Percentiles rank a stretch among this genome's conserved stretches.
Conservation (phyloP, 225 moss, liverwort and hornwort genomes). For the Pseudoscleropodium purum region DNA sequence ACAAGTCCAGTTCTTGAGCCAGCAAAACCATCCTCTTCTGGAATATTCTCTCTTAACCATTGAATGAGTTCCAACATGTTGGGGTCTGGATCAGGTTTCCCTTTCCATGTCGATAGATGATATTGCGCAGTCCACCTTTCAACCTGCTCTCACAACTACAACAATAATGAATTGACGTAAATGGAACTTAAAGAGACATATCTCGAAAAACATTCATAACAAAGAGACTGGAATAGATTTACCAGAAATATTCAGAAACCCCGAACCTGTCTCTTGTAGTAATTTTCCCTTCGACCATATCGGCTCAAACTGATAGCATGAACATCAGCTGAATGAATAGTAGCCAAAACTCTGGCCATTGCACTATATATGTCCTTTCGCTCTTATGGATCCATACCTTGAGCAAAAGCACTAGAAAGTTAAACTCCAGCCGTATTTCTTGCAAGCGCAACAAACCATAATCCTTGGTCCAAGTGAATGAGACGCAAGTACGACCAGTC, state of each 20-base stretch:
- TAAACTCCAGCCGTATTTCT: not conserved
- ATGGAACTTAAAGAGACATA: not conserved
- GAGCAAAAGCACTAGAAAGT: slow-evolving; percentile 8
- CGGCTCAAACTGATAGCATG: slow-evolving; percentile 67
- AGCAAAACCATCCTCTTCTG: slow-evolving; percentile 60
- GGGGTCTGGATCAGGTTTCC: slow-evolving; percentile 74
- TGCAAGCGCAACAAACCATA: not conserved
- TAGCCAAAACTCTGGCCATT: slow-evolving; percentile 72
- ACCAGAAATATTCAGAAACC: not conserved
- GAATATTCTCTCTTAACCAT: slow-evolving; percentile 77
- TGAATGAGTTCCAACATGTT: slow-evolving; percentile 62
- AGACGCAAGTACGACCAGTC: not conserved
- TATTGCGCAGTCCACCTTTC: slow-evolving; percentile 94
- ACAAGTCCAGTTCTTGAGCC: slow-evolving; percentile 68
- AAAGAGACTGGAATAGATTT: not conserved
- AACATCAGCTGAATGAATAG: slow-evolving; percentile 79
- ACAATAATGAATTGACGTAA: not conserved
- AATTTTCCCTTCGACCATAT: slow-evolving; percentile 80
- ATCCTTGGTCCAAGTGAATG: not conserved
- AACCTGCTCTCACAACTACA: slow-evolving; percentile 42
- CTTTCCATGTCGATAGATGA: slow-evolving; percentile 63
- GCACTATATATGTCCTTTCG: slow-evolving; percentile 59
- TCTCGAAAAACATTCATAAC: not conserved
- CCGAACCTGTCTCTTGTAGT: slow-evolving; percentile 82
- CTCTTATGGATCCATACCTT: slow-evolving; percentile 64